Base-by-base conservation (phyloP, 495 filamentous ascomycete species). In the Sordaria brevicollis region DNA sequence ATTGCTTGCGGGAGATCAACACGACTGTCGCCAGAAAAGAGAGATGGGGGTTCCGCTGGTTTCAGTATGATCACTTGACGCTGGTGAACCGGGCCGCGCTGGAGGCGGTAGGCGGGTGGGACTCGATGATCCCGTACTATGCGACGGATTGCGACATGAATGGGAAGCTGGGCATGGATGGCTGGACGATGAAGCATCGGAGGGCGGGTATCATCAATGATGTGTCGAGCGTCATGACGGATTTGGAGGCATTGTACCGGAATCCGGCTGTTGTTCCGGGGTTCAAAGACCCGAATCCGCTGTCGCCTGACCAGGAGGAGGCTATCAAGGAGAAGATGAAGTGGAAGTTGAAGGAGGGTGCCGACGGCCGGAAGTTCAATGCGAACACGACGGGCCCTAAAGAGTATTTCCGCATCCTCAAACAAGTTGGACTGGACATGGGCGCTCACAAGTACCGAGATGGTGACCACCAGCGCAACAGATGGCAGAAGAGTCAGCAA, bases 51-150 rank as follows among this genome's bases (percentile, higher is more conserved):
- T 74, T 83, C 38, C 79, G 82, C 33, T 86, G 88, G 72, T 87
- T 85, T 74, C 80, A 81, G 29, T 89, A 88, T 75, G 86, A 89
- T 71, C 81, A 84, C 21, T 79, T 90, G 29, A 81, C 86, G 4
- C 75, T 89, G 10, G 84, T 89, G 43, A 87, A 88, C 69, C 81
- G 83, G 29, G 73, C 74, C 15, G 83, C 86, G 1, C 79, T 82
- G 65, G 81, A 84, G 41, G 80, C 82, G 38, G 78, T 89, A n/a
- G 86, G 86, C n/a, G 85, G 81, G 0, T 89, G 86, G 85, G 87
- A 89, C 69, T 81, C 83, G 0, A 70, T 86, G 71, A 88, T 90
- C n/a, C 87, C 87, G 1, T 89, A 86, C 71, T 89, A 89, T 70
- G 81, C 78, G 69, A 86, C 87, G 2, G 86, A 89, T 69, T 89